Conservation (phyloP, 306 rosid species). For the Cucumis sativus region Cucumber_9930_V3 NC_026657.2:24976001-24976500, state of each 20-base stretch:
- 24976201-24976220: conserved; percentile 87
- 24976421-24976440: conserved; percentile 68
- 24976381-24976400: conserved; percentile 98
- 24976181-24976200: conserved; percentile 57
- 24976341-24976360: conserved; percentile 77
- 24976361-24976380: conserved; percentile 86
- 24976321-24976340: conserved; percentile 56
- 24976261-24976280: conserved; percentile 83
- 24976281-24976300: conserved; percentile 71
- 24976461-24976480: conserved; percentile 98
- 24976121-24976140: conserved; percentile 68
- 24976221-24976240: conserved; percentile 60
- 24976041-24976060: not conserved
- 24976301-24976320: conserved; percentile 85
- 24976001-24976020: not conserved
- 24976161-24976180: conserved; percentile 62
- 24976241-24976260: conserved; percentile 92
- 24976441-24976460: conserved; percentile 81
- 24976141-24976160: conserved; percentile 57
- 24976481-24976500: conserved; percentile 64
- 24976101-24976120: conserved; percentile 52
- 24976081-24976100: conserved; percentile 36
- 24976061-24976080: conserved; percentile 1
- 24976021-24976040: not conserved
- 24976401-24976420: conserved; percentile 85